Evolutionary conservation across 106 monocot species (phyloP), one percentile per base, ranked within the genome.

Genomic region (Phalaenopsis equestris): DNA sequence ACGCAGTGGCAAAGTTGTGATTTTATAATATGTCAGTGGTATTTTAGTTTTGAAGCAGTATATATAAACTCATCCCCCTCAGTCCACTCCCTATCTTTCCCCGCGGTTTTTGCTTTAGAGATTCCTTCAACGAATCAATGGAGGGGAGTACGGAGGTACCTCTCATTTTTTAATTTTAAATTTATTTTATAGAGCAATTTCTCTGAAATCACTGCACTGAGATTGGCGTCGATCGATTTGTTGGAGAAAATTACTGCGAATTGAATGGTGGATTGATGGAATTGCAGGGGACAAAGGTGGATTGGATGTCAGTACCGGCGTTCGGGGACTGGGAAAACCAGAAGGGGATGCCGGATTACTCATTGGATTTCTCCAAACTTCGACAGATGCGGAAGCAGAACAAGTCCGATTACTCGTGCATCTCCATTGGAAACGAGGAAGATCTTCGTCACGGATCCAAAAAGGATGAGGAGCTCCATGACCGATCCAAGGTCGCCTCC

Each of bases 281-380:
- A 41, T 45, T 41, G 74, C 47, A 75, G 78, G 70, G 55, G 43
- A 73, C 64, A 42, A 56, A 57, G 18, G 77, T 16, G 15, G 90
- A 48, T 43, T 90, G 90, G 90, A 83, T 90, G 86, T 88, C 94
- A 30, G 94, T 94, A 42, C 94, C 94, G 76, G 87, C 89, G 52
- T 94, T 94, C 82, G 94, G 94, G 68, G 94, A 92, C 16, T 94
- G 94, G 94, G 94, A 94, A 77, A 80, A 73, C 90, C 86, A 88
- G 86, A 88, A 94, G 79, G 89, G 89, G 45, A 68, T 88, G 80
- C 94, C 94, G 65, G 94, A 94, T 78, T 94, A 94, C 92, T 94
- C 94, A 43, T 82, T 92, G 85, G 94, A 94, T 75, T 94, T 94
- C 84, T 83, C 92, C 78, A 94, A 94, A 88, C 88, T 94, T 52